phyloP scores from a whole-genome alignment of 2,329 filamentous ascomycete genomes.

The Dactylellina cionopaga region DNA sequence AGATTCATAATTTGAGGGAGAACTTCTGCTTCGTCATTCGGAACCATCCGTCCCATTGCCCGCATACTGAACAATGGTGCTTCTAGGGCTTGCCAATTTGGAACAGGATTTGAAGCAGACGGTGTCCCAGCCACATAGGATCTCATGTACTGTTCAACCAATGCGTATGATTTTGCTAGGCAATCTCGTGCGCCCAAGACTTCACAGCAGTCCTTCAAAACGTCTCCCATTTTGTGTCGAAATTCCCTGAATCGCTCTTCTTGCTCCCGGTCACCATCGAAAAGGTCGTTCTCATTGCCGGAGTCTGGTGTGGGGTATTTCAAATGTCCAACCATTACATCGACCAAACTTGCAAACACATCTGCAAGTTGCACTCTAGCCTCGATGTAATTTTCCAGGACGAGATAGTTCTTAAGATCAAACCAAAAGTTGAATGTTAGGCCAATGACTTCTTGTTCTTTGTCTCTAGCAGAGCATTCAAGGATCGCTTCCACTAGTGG shows the following conservation, averaged over 20 bases:
- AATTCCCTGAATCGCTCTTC: conserved; percentile 98
- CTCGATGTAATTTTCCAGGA: conserved; percentile 86
- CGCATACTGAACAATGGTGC: conserved; percentile 94
- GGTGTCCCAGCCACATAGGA: conserved; percentile 68
- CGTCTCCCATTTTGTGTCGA: conserved; percentile 95
- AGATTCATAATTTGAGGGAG: conserved; percentile 91
- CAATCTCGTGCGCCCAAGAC: conserved; percentile 94
- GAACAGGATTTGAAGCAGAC: conserved; percentile 68
- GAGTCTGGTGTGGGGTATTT: conserved; percentile 83
- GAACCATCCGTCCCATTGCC: conserved; percentile 96
- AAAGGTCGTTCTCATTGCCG: conserved; percentile 81
- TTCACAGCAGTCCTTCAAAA: conserved; percentile 94
- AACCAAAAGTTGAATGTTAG: conserved; percentile 98
- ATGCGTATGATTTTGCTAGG: conserved; percentile 83
- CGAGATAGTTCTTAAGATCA: conserved; percentile 95
- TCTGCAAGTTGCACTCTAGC: conserved; percentile 80
- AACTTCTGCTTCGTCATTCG: conserved; percentile 84
- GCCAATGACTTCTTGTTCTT: conserved; percentile 88
- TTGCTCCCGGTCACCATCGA: conserved; percentile 92
- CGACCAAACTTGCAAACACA: conserved; percentile 87
- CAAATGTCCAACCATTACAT: conserved; percentile 89
- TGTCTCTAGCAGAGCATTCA: conserved; percentile 88
- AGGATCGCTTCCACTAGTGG: conserved; percentile 87
- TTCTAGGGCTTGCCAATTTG: conserved; percentile 95
- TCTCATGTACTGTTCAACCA: conserved; percentile 90